Conservation (phyloP, 139 green algal species). For the Chlorella vulgaris region DNA sequence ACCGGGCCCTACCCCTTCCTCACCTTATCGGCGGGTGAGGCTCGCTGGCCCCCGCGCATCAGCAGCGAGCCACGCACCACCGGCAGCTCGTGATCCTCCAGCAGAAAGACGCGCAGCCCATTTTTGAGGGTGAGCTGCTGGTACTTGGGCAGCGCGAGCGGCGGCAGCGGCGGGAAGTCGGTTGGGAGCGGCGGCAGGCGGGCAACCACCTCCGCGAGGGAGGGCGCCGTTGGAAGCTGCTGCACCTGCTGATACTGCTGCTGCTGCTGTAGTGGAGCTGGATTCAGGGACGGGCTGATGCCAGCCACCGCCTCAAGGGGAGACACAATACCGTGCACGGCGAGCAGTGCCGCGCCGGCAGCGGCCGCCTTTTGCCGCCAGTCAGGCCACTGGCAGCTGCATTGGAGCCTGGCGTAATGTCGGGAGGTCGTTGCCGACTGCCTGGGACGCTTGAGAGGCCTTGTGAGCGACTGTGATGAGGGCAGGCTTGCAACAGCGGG, state of each 20-base stretch:
- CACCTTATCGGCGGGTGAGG: slow-evolving; percentile 63
- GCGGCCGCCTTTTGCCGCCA: background rate
- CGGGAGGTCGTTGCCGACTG: background rate
- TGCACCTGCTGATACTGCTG: background rate
- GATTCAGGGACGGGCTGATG: background rate
- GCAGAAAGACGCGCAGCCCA: slow-evolving; percentile 71
- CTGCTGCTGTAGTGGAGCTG: background rate
- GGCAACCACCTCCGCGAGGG: background rate
- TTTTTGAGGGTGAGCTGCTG: slow-evolving; percentile 59
- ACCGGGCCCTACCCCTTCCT: too few relatives aligned
- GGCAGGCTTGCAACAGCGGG: background rate
- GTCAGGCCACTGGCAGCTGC: background rate
- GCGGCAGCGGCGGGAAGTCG: slow-evolving; percentile 45
- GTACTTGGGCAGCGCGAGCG: slow-evolving; percentile 37
- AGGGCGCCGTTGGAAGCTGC: background rate
- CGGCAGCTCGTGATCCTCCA: slow-evolving; percentile 77
- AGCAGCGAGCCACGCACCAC: slow-evolving; percentile 67
- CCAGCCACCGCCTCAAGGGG: background rate
- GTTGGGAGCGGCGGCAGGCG: slow-evolving; percentile 48
- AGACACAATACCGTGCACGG: background rate
- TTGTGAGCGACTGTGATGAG: background rate
- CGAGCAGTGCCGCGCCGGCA: background rate
- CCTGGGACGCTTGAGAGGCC: too few relatives aligned
- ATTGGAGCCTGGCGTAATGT: background rate
- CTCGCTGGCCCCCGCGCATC: slow-evolving; percentile 70